Evolutionary conservation across 1,284 basidiomycete species (phyloP), one percentile per base, ranked within the genome.

Genomic region (Heterobasidion occidentale): DNA sequence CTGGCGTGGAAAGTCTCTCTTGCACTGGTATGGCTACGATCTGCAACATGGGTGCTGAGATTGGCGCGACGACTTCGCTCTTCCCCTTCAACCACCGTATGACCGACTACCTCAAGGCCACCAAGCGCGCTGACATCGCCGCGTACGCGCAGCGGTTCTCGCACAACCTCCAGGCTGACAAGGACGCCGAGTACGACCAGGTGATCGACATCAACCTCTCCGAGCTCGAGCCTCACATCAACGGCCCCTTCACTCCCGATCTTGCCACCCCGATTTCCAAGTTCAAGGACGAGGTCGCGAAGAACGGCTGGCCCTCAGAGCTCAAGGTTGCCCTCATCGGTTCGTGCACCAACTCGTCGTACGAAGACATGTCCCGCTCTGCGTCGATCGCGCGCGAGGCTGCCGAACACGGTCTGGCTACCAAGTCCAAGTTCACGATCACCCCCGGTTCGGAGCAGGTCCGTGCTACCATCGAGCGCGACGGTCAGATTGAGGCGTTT

Each of bases 1-100:
- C 92, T 65, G 96, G 96, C 83, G 91, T 99, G 65, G 90, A 96
- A 71, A 92, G 92, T 36, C 84, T 99, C 63, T 98, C 95, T 52
- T 94, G 91, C 83, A 99, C 96, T 51, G 97, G 96, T 78, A 98
- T 98, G 96, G 97, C 92, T 59, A 99, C 96, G 54, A 94, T 97
- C 67, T 98, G 96, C 77, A 99, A 98, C 86, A 99, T 98, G 96
- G 97, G 97, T 83, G 97, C 97, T 68, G 96, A 99, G 77, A 98
- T 99, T 67, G 96, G 97, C 73, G 96, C 96, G 53, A 99, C 96
- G 47, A 98, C 97, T 54, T 98, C 96, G 17, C 75, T 98, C 66
- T 99, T 99, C 93, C 97, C 97, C 65, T 99, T 90, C 88, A 99
- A 98, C 81, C 74, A 78, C 65, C 92, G 94, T 68, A 98, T 98